phyloP scores from a whole-genome alignment of 768 basidiomycete species.

The Leccinum longicurvipes region DNA sequence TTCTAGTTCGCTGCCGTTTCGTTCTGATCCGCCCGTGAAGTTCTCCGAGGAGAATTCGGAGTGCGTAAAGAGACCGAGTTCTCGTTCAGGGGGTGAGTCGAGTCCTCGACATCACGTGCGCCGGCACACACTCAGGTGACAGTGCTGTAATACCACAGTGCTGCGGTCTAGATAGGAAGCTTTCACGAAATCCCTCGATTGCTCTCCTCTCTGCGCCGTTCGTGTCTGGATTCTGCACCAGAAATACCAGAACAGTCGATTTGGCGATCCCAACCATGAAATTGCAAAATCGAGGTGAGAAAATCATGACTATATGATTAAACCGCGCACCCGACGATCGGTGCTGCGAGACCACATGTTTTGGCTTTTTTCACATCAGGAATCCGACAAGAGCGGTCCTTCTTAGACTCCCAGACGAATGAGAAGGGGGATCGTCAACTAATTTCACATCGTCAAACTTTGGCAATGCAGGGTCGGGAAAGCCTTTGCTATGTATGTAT shows the following conservation, averaged over 20 bases:
- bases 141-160: background rate
- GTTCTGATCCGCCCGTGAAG: background rate
- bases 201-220: background rate
- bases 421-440: background rate
- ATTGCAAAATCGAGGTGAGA: background rate
- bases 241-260: background rate
- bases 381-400: background rate
- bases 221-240: background rate
- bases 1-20: background rate
- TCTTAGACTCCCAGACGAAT: background rate
- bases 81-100: background rate
- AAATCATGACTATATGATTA: background rate
- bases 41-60: constrained; percentile 10
- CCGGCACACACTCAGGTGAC: too few species aligned
- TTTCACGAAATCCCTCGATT: background rate
- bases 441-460: background rate
- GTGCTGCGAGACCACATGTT: background rate
- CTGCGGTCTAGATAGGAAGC: background rate
- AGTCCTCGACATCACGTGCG: background rate
- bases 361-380: background rate
- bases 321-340: background rate
- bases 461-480: background rate
- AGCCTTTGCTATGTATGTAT: too few species aligned
- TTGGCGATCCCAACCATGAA: background rate
- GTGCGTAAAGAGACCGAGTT: background rate